Conservation (phyloP, 2,329 filamentous ascomycete species). For the Aspergillus ochraceoroseus region DNA sequence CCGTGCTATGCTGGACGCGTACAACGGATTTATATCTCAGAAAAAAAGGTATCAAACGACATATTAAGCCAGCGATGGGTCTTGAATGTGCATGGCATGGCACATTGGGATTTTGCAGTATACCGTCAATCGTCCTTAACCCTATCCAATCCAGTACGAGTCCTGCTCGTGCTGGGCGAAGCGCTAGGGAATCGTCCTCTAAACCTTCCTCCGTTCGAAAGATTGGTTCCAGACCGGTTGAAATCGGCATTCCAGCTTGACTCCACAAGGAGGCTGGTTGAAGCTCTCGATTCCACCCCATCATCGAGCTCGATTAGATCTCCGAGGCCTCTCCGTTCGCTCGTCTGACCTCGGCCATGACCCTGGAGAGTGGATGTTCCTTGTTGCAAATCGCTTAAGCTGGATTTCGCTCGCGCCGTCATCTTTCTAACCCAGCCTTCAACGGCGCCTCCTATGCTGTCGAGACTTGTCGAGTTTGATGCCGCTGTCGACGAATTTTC, state of each 20-base stretch:
- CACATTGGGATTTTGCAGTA: neutral
- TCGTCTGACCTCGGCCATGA: conserved; percentile 22
- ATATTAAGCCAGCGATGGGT: conserved; percentile 7
- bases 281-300: conserved; percentile 28
- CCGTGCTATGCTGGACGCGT: conserved; percentile 21
- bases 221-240: conserved; percentile 16
- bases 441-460: conserved; percentile 79
- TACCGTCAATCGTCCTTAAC: conserved; percentile 30
- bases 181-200: conserved; percentile 26
- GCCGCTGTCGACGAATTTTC: conserved; percentile 33
- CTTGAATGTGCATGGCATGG: conserved; percentile 3
- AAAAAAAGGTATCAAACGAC: conserved; percentile 8
- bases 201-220: conserved; percentile 21
- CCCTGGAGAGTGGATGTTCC: conserved; percentile 21
- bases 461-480: conserved; percentile 52
- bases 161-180: conserved; percentile 34
- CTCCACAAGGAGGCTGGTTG: conserved; percentile 19
- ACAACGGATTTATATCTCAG: conserved; percentile 13
- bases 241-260: conserved; percentile 19
- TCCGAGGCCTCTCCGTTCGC: conserved; percentile 32
- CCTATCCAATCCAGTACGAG: conserved; percentile 30
- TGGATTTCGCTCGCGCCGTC: conserved; percentile 48
- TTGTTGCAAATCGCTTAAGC: conserved; percentile 40
- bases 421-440: conserved; percentile 88
- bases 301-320: conserved; percentile 46